Conservation (phyloP, 2,329 filamentous ascomycete genomes). For the Fusarium sp. region DNA sequence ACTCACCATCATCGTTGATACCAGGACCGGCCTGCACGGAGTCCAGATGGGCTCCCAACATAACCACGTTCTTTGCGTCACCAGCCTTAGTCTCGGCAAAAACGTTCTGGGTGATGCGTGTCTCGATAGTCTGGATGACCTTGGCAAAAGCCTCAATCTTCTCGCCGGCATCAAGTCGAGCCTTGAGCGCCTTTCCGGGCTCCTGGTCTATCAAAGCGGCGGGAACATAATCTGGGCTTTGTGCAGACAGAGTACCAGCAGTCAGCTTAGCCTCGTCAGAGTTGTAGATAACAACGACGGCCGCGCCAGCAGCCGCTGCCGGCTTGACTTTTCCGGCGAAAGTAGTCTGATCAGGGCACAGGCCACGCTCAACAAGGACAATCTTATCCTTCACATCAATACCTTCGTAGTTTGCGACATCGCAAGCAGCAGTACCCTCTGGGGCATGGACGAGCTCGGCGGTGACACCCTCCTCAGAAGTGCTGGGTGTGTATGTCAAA, state of each 20-base stretch:
- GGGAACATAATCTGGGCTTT: constrained; percentile 45
- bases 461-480: constrained; percentile 47
- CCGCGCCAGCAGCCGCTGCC: constrained; percentile 47
- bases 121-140: constrained; percentile 52
- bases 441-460: constrained; percentile 45
- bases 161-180: constrained; percentile 50
- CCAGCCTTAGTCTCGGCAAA: constrained; percentile 59
- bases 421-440: constrained; percentile 44
- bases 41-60: constrained; percentile 59
- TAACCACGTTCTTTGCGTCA: constrained; percentile 56
- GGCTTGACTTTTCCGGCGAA: constrained; percentile 49
- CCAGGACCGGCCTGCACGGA: constrained; percentile 58
- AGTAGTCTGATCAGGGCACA: constrained; percentile 47
- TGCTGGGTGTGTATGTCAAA: constrained; percentile 49
- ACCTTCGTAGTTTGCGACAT: constrained; percentile 42
- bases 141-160: constrained; percentile 52
- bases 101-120: constrained; percentile 57
- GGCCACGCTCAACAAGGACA: constrained; percentile 49
- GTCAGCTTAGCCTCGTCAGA: constrained; percentile 48
- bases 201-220: constrained; percentile 49
- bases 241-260: constrained; percentile 44
- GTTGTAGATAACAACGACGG: constrained; percentile 50
- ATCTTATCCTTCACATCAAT: constrained; percentile 48
- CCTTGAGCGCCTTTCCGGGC: constrained; percentile 44
- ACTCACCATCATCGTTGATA: constrained; percentile 57